Percentiles rank a stretch among this genome's conserved stretches.
Evolutionary conservation across 2,329 filamentous ascomycete genomes (phyloP).

Genomic region (Hirsutella thompsonii): DNA sequence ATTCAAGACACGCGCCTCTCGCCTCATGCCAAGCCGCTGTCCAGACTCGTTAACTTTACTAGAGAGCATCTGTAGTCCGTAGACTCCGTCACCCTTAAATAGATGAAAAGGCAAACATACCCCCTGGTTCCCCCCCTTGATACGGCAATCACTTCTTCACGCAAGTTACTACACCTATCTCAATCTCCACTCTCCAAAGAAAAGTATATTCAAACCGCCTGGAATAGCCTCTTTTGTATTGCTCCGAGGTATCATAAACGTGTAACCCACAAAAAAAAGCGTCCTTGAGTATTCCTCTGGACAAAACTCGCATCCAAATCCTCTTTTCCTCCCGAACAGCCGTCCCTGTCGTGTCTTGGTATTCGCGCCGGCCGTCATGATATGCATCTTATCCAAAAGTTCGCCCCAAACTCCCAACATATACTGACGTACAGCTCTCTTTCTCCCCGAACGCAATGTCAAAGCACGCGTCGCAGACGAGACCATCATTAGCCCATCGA

Average conservation of each 20-base stretch:
- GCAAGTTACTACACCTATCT: no score
- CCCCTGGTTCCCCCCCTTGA: no score
- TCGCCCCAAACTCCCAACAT: not conserved
- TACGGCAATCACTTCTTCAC: no score
- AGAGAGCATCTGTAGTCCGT: no score
- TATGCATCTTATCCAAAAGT: not conserved
- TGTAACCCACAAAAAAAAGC: slow-evolving; percentile 3
- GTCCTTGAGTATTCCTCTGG: not conserved
- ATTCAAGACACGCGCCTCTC: no score
- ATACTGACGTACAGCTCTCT: not conserved
- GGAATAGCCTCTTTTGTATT: not conserved
- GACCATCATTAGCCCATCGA: slow-evolving; percentile 6
- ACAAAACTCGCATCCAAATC: not conserved
- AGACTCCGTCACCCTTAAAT: no score
- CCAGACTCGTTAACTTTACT: no score
- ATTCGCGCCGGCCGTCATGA: not conserved
- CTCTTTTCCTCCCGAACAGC: not conserved
- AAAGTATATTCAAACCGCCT: no score
- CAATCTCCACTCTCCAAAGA: no score
- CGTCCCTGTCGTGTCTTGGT: not conserved
- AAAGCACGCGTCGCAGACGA: not conserved
- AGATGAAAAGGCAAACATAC: no score
- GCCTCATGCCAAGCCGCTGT: no score
- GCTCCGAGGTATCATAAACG: slow-evolving; percentile 11
- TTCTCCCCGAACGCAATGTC: not conserved